A percentile compares a stretch with the other conserved stretches of the same genome.
Evolutionary conservation across 106 monocot genomes (phyloP).

Genomic region (Platanthera guangdongensis): DNA sequence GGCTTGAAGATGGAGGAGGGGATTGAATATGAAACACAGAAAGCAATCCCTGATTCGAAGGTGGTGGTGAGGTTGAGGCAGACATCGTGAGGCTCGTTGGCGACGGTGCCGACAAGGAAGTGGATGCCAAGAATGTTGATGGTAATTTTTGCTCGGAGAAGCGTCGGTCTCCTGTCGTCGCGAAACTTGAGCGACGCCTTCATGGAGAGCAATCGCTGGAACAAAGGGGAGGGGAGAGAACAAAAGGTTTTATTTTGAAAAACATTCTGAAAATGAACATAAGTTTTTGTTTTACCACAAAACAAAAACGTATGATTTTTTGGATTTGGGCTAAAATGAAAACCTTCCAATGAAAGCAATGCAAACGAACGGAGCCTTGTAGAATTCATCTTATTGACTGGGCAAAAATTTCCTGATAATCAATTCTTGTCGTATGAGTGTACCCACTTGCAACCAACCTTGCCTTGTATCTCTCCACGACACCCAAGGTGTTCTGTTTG

Average conservation of each 20-base stretch:
- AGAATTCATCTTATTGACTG: too few relatives aligned
- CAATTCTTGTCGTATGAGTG: too few relatives aligned
- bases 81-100: constrained; percentile 58
- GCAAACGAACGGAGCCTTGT: too few relatives aligned
- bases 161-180: constrained; percentile 48
- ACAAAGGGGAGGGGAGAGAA: not conserved
- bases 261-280: too few relatives aligned
- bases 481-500: too few relatives aligned
- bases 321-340: too few relatives aligned
- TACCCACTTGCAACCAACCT: too few relatives aligned
- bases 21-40: constrained; percentile 57
- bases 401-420: too few relatives aligned
- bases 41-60: constrained; percentile 61
- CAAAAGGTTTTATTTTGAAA: not conserved
- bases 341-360: too few relatives aligned
- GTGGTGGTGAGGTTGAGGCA: constrained; percentile 78
- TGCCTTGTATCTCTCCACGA: too few relatives aligned
- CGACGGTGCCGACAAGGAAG: constrained; percentile 52
- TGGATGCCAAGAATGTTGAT: constrained; percentile 79
- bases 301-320: too few relatives aligned
- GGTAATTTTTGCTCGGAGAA: constrained; percentile 63
- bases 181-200: constrained; percentile 88
- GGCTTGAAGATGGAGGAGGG: constrained; percentile 42
- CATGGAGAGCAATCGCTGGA: constrained; percentile 24
- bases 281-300: too few relatives aligned